Base-by-base conservation (phyloP, 2,329 filamentous ascomycete genomes). In the Drechmeria coniospora region DNA sequence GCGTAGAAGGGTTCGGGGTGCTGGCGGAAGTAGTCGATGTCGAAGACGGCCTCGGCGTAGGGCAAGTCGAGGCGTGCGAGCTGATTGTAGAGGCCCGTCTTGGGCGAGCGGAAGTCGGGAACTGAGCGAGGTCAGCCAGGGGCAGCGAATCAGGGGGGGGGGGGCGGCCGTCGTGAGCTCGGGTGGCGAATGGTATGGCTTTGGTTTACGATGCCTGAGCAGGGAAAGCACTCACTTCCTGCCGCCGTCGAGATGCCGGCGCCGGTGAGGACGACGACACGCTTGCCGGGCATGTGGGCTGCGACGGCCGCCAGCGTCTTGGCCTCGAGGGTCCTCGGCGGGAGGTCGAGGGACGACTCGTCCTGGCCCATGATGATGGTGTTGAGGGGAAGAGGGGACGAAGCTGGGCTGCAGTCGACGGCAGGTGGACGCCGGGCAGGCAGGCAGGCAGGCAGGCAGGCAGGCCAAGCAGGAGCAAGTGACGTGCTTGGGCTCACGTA, bases 51-150 rank as follows among this genome's bases (percentile, higher is more conserved):
- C 56, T 95, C 84, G 14, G 87, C 78, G 43, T 87, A 77, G 0
- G 86, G 86, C 0, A 98, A 67, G 34, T 92, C 74, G 18, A 95
- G 68, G 28, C 79, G 71, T 14, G 79, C 79, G 12, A 98, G 74
- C 46, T 95, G 95, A 43, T 82, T 77, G 52, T 98, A 98, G 8
- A 98, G 68, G 3, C 90, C 90, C 0, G 87, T 95, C 32, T 83
- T 79, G 36, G 87, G 86, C 2, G 84, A 92, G 37, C 90, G 70
- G 51, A 95, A 98, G 55, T 98, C 90, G 36, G 90, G 90, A 36
- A 98, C 87, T 55, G 60, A 56, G 15, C 2, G 22, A 31, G 15
- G 6, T 16, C 14, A 10, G 13, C 29, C 22, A 32, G 26, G 21
- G 14, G 11, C 8, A 6, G 2, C 5, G 8, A 12, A 5, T 21